Base-by-base conservation (phyloP, 176 grass and related monocot species). In the Raddia guianensis region DNA sequence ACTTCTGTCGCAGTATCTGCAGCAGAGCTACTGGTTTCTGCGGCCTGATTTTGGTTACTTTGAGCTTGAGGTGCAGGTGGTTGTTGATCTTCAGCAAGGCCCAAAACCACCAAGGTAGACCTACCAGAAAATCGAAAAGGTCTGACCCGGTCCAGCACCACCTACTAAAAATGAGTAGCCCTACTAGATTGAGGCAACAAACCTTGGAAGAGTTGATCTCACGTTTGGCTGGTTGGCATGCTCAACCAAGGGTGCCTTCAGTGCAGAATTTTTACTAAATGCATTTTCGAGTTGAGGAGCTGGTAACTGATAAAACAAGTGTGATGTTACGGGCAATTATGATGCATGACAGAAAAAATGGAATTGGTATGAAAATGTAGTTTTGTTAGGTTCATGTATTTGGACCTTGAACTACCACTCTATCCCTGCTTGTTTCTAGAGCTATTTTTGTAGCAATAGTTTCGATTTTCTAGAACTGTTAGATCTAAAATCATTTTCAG, bases 241-340 rank as follows among this genome's bases (percentile, higher is more conserved):
- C 81, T 98, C 92, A 48, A 89, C 80, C 75, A 98, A 91, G 55
- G 90, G 90, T 16, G 88, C 78, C 84, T 89, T 98, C 61, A 98
- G 86, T 68, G 79, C 71, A 16, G 84, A 88, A 79, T 95, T 91
- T 84, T 86, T 98, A 49, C 52, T 95, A 73, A 98, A 75, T 18
- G 95, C 90, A 76, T 92, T 94, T 86, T 95, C 95, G 70, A 98
- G 91, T 85, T 98, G 95, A 49, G 92, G 90, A 80, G 95, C 92
- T 76, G 95, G 95, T 80, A 98, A 87, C 92, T 98, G 86, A 52
- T 50, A 62, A 83, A 83, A 11, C 27, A 16, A 83, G 79, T 74
- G 66, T 8, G 9, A n/a, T 33, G 49, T 56, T 72, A 79, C 5
- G n/a, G 10, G 69, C 45, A 73, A 15, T 48, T 9, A 60, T 58